Percentiles rank a stretch among this genome's conserved stretches.
These are phyloP conservation scores for Solanum aculeatissimum DNA, from an alignment of 305 asterid genomes.

Conservation along the genomic window DNA sequence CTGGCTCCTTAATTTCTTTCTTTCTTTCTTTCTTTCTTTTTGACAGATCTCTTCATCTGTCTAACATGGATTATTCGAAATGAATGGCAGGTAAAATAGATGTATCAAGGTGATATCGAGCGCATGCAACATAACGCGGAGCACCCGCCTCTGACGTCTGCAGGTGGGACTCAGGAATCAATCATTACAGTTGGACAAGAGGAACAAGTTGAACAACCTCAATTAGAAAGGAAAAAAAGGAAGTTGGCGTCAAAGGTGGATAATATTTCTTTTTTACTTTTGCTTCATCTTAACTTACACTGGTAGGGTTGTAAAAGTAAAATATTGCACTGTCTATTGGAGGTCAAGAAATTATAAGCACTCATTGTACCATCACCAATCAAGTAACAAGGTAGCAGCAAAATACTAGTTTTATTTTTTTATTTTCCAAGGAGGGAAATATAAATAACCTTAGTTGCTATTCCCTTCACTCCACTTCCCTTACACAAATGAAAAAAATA, in stretches of 20 bases:
- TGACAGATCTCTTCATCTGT: background rate
- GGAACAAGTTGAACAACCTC: slow-evolving; percentile 13
- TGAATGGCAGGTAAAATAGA: slow-evolving; percentile 15
- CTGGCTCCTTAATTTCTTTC: background rate
- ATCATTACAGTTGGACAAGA: slow-evolving; percentile 23
- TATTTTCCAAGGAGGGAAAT: background rate
- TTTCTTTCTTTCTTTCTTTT: background rate
- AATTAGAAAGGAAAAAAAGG: slow-evolving; percentile 8
- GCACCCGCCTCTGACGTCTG: slow-evolving; percentile 12
- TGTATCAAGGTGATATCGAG: slow-evolving; percentile 38
- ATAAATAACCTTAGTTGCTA: background rate
- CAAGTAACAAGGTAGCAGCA: background rate
- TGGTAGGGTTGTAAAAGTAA: background rate
- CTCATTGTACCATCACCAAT: background rate
- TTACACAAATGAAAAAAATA: background rate
- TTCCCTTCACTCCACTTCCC: background rate
- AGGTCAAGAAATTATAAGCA: background rate
- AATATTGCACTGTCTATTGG: background rate
- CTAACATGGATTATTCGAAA: background rate
- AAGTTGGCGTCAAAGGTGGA: slow-evolving; percentile 27
- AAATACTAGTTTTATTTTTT: background rate
- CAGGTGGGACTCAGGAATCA: slow-evolving; percentile 24
- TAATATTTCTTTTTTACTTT: background rate
- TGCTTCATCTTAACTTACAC: background rate
- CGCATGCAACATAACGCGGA: slow-evolving; percentile 27